Conservation (phyloP, 805 yeast species). For the Starmerella bombi region DNA sequence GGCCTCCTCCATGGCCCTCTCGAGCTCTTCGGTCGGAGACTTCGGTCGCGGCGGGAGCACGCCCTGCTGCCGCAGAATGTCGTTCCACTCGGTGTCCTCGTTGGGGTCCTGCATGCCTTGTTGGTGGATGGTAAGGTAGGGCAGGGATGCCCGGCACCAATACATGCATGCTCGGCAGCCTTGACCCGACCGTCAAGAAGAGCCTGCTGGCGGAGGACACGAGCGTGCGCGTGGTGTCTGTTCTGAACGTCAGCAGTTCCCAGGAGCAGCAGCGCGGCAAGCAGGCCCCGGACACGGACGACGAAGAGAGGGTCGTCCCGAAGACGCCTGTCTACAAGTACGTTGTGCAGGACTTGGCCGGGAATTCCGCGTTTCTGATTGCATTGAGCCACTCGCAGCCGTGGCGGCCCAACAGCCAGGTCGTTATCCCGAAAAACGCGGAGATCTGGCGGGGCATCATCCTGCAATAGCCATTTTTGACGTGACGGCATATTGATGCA, state of each 20-base stretch:
- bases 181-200: neutral
- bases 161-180: neutral
- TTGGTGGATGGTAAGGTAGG: too few species aligned
- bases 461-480: neutral
- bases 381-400: neutral
- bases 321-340: slow-evolving; percentile 2
- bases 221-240: neutral
- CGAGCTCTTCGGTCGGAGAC: slow-evolving; percentile 74
- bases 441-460: slow-evolving; percentile 13
- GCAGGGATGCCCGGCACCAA: too few species aligned
- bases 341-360: slow-evolving; percentile 13
- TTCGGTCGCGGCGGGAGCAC: slow-evolving; percentile 85
- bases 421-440: neutral
- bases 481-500: too few species aligned
- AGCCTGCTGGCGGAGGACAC: neutral
- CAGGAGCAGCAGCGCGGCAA: slow-evolving; percentile 2
- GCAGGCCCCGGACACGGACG: slow-evolving; percentile 1
- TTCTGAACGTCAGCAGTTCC: slow-evolving; percentile 16
- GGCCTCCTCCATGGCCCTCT: slow-evolving; percentile 78
- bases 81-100: slow-evolving; percentile 99
- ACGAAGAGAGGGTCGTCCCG: neutral
- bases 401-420: neutral
- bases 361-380: slow-evolving; percentile 7
- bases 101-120: slow-evolving; percentile 53
- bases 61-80: slow-evolving; percentile 77